A percentile compares a stretch with the other conserved stretches of the same genome.
Evolutionary conservation across 2,329 filamentous ascomycete genomes (phyloP).

Genomic region (Diaporthe ampelina): DNA sequence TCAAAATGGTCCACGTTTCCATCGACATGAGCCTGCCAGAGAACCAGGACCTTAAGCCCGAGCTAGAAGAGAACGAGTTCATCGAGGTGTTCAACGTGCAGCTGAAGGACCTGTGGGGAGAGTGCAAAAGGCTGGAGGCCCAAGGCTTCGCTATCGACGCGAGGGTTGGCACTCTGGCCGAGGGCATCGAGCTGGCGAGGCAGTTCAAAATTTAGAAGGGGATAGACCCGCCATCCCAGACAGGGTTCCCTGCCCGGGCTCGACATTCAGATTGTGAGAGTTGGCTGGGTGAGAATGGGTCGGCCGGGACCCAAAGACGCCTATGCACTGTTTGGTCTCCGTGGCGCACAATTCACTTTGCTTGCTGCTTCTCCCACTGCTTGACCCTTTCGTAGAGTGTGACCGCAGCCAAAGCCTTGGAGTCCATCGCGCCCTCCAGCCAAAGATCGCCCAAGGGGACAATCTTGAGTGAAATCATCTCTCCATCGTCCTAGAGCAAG

Average conservation of each 20-base stretch:
- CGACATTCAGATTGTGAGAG: not conserved
- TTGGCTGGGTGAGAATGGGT: not conserved
- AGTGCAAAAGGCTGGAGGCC: slow-evolving; percentile 75
- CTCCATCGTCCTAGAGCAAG: slow-evolving; percentile 59
- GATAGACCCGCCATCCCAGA: no score
- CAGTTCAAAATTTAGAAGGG: slow-evolving; percentile 59
- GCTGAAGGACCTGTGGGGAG: slow-evolving; percentile 73
- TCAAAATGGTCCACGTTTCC: slow-evolving; percentile 78
- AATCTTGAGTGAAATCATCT: slow-evolving; percentile 73
- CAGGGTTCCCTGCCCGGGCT: no score
- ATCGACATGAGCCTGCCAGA: slow-evolving; percentile 78
- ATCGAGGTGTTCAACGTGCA: slow-evolving; percentile 84
- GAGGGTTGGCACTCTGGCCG: slow-evolving; percentile 81
- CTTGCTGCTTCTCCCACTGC: slow-evolving; percentile 59
- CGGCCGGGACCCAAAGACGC: not conserved
- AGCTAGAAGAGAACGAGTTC: slow-evolving; percentile 85
- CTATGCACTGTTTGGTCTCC: not conserved
- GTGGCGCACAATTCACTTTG: slow-evolving; percentile 8
- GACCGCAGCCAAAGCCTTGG: slow-evolving; percentile 71
- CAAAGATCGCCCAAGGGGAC: slow-evolving; percentile 70
- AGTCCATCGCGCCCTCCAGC: slow-evolving; percentile 69
- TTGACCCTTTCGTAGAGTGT: slow-evolving; percentile 55
- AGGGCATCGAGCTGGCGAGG: slow-evolving; percentile 82
- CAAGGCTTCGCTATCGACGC: slow-evolving; percentile 86
- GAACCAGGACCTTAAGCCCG: slow-evolving; percentile 77